Evolutionary conservation across 208 protist species (phyloP).

Genomic region (Crithidia fasciculata): DNA sequence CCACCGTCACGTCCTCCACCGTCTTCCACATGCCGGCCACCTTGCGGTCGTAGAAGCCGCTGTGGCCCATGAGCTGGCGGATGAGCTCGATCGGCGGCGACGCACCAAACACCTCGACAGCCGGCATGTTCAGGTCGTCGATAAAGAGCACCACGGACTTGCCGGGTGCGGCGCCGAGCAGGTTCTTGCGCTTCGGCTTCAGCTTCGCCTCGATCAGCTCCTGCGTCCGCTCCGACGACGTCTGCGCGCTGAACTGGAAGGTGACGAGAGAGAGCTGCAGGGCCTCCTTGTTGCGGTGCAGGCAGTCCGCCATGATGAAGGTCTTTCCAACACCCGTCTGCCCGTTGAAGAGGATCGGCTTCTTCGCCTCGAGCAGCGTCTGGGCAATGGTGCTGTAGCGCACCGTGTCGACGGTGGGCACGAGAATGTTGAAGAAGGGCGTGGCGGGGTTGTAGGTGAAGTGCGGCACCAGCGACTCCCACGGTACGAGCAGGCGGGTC

Average conservation of each 20-base stretch:
- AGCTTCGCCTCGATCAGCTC: conserved; percentile 97
- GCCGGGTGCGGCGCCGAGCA: conserved; percentile 94
- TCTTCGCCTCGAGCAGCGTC: conserved; percentile 83
- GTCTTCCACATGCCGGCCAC: conserved; percentile 94
- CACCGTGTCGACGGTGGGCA: conserved; percentile 97
- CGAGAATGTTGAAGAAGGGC: conserved; percentile 97
- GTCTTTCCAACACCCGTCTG: conserved; percentile 96
- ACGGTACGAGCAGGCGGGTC: conserved; percentile 79
- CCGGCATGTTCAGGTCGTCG: conserved; percentile 98
- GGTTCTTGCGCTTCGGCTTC: conserved; percentile 95
- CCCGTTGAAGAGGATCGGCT: conserved; percentile 96
- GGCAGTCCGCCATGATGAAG: conserved; percentile 91
- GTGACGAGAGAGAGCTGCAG: conserved; percentile 82
- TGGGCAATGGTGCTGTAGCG: conserved; percentile 93
- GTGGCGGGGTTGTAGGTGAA: conserved; percentile 83
- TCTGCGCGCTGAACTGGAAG: conserved; percentile 97
- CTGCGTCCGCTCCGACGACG: conserved; percentile 94
- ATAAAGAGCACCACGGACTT: conserved; percentile 96
- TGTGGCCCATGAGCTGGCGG: conserved; percentile 96
- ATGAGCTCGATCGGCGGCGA: conserved; percentile 98
- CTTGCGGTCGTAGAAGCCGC: conserved; percentile 97
- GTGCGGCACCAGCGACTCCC: conserved; percentile 80
- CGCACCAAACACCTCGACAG: conserved; percentile 96
- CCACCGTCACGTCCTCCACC: conserved; percentile 94
- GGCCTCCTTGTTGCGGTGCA: conserved; percentile 75